These are phyloP conservation scores for Boletus sp. DNA, from an alignment of 768 basidiomycete genomes.

Conservation along the genomic window DNA sequence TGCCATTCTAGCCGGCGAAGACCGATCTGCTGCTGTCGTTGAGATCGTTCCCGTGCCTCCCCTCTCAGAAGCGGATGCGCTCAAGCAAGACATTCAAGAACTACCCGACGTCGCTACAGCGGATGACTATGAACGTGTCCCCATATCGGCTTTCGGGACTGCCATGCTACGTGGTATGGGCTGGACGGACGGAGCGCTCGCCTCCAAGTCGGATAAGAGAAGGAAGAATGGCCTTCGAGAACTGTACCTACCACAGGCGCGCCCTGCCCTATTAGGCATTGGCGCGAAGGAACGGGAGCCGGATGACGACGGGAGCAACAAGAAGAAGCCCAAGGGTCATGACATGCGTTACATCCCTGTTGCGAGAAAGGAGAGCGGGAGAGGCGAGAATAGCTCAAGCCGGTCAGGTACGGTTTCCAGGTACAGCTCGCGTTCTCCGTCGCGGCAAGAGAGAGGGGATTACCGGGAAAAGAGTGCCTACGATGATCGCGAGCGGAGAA, in stretches of 20 bases:
- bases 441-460: slow-evolving; percentile 17
- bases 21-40: slow-evolving; percentile 40
- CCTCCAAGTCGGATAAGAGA: slow-evolving; percentile 53
- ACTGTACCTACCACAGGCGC: slow-evolving; percentile 76
- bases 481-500: slow-evolving; percentile 15
- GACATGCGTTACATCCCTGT: slow-evolving; percentile 85
- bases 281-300: slow-evolving; percentile 87
- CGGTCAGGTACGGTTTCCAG: slow-evolving; percentile 43
- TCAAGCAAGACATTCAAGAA: slow-evolving; percentile 76
- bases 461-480: slow-evolving; percentile 11
- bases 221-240: slow-evolving; percentile 56
- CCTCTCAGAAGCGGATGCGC: slow-evolving; percentile 77
- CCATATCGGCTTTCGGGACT: slow-evolving; percentile 89
- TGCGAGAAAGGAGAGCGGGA: slow-evolving; percentile 59
- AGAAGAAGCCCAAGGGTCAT: slow-evolving; percentile 43
- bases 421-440: slow-evolving; percentile 50
- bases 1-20: slow-evolving; percentile 62
- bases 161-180: slow-evolving; percentile 96
- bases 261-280: slow-evolving; percentile 87
- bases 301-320: slow-evolving; percentile 64
- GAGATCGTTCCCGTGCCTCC: slow-evolving; percentile 61
- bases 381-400: slow-evolving; percentile 28
- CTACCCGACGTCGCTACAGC: slow-evolving; percentile 74
- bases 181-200: slow-evolving; percentile 82
- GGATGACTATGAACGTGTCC: slow-evolving; percentile 87